Conservation (phyloP, 306 rosid genomes). For the Cucumis hystrix region DNA sequence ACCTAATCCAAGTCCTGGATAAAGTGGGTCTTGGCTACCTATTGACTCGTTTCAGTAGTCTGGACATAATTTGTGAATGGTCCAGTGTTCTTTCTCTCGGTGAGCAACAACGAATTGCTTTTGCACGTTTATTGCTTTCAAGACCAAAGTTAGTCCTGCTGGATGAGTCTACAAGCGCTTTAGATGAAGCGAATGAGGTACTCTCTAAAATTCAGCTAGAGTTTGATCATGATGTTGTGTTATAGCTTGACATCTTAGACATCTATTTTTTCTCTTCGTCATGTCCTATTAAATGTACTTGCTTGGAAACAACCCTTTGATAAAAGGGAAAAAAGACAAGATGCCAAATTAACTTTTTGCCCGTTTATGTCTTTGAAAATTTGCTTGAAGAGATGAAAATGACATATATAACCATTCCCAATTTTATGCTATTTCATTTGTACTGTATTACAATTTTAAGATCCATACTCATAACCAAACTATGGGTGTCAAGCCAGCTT, state of each 20-base stretch:
- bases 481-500: neutral
- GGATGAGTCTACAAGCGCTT: constrained; percentile 93
- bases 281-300: neutral
- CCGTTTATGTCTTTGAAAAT: no score
- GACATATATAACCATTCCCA: neutral
- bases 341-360: no score
- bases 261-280: neutral
- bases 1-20: constrained; percentile 56
- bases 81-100: constrained; percentile 94
- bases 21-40: constrained; percentile 73
- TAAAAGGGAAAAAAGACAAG: no score
- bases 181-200: constrained; percentile 96
- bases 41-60: constrained; percentile 52
- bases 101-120: constrained; percentile 96
- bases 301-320: neutral
- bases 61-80: constrained; percentile 82
- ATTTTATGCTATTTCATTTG: neutral
- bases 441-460: neutral
- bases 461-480: neutral
- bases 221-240: neutral
- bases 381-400: neutral
- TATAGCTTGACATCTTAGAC: neutral
- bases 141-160: constrained; percentile 64
- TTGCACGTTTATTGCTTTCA: constrained; percentile 81
- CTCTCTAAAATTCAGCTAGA: neutral